phyloP scores from a whole-genome alignment of 768 basidiomycete genomes.

The Podaxis sp. region DNA sequence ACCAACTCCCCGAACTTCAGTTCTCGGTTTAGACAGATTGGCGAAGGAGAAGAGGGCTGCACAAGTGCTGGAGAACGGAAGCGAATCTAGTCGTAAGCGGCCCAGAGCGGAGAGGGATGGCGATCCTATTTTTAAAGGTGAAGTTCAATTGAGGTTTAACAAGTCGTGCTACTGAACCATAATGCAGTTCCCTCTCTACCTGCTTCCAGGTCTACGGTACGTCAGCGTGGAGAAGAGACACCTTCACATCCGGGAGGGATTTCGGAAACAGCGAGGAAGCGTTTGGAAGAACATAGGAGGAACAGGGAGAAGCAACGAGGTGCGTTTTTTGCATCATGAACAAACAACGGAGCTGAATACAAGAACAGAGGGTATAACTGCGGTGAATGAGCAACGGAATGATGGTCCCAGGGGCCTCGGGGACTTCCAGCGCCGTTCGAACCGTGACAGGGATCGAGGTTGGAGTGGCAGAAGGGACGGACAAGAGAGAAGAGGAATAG shows the following conservation, averaged over 20 bases:
- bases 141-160: neutral
- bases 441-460: constrained; percentile 60
- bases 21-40: constrained; percentile 83
- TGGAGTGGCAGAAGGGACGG: constrained; percentile 41
- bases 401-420: constrained; percentile 77
- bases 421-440: constrained; percentile 90
- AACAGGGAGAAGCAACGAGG: constrained; percentile 69
- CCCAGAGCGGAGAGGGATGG: constrained; percentile 55
- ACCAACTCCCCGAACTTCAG: constrained; percentile 71
- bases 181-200: constrained; percentile 80
- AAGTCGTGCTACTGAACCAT: constrained; percentile 9
- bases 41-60: constrained; percentile 84
- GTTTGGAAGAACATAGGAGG: constrained; percentile 74
- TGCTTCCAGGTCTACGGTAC: constrained; percentile 46
- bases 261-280: constrained; percentile 64
- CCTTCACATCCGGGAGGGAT: constrained; percentile 92
- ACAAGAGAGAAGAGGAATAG: constrained; percentile 20
- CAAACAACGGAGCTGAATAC: constrained; percentile 2
- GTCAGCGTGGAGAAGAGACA: constrained; percentile 84
- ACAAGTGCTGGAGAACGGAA: constrained; percentile 36
- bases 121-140: constrained; percentile 86
- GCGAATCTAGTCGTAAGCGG: constrained; percentile 52
- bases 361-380: constrained; percentile 64
- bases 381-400: constrained; percentile 46
- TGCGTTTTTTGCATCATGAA: constrained; percentile 19